Conservation (phyloP, 2,329 filamentous ascomycete genomes). For the Blumeria graminis region DNA sequence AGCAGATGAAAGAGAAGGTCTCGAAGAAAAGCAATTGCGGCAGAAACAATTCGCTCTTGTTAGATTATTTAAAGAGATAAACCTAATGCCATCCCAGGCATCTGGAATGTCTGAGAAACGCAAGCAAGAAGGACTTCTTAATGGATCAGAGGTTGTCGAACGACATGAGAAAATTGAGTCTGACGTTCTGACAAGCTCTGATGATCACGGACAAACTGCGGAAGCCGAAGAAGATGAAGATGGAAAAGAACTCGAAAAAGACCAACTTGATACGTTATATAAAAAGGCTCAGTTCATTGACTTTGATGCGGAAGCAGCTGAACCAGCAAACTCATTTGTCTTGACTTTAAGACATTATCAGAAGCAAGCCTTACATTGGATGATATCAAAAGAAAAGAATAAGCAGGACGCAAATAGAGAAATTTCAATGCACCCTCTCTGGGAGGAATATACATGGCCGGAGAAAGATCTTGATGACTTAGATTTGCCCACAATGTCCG, state of each 20-base stretch:
- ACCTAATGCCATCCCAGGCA: constrained; percentile 48
- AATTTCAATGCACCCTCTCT: constrained; percentile 80
- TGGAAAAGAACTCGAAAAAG: constrained; percentile 76
- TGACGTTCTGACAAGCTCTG: constrained; percentile 13
- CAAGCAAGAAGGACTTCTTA: constrained; percentile 60
- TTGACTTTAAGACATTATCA: constrained; percentile 80
- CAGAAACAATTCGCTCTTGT: constrained; percentile 72
- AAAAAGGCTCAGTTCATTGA: constrained; percentile 94
- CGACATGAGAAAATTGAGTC: constrained; percentile 36
- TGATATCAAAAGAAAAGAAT: constrained; percentile 80
- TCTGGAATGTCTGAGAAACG: constrained; percentile 54
- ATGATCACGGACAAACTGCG: constrained; percentile 20
- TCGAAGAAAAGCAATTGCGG: constrained; percentile 62
- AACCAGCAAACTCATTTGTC: constrained; percentile 59
- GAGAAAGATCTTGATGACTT: constrained; percentile 67
- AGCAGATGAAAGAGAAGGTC: constrained; percentile 67
- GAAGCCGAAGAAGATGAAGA: constrained; percentile 43
- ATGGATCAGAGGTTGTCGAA: constrained; percentile 73
- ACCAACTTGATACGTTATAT: constrained; percentile 82
- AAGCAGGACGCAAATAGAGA: constrained; percentile 41
- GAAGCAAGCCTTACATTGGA: constrained; percentile 88
- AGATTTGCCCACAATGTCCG: constrained; percentile 38
- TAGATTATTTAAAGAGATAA: constrained; percentile 72
- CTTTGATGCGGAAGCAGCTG: constrained; percentile 68
- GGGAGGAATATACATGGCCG: constrained; percentile 91